phyloP scores from a whole-genome alignment of 129 eudicot genomes.

The Rutidosis leptorrhynchoides region DNA sequence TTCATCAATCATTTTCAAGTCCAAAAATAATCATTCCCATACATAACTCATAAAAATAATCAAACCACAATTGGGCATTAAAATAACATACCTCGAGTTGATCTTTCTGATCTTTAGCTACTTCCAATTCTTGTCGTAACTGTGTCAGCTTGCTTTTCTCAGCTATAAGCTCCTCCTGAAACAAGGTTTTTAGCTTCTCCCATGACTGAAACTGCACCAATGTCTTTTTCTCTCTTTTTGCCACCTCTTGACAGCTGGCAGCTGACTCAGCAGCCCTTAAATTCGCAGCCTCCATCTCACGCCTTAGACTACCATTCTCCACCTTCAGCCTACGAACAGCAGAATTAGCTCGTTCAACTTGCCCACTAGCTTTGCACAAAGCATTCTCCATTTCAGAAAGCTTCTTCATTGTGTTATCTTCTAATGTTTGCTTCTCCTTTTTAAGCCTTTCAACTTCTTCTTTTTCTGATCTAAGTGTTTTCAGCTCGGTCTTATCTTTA shows the following conservation, averaged over 20 bases:
- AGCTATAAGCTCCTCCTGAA: conserved; percentile 74
- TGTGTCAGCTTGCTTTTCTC: conserved; percentile 54
- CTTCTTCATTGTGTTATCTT: conserved; percentile 85
- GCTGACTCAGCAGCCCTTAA: conserved; percentile 71
- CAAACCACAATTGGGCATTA: background rate
- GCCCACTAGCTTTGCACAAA: conserved; percentile 81
- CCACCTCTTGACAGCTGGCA: conserved; percentile 80
- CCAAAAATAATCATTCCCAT: background rate
- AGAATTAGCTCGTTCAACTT: conserved; percentile 83
- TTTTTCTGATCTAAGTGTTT: conserved; percentile 77
- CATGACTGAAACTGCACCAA: conserved; percentile 73
- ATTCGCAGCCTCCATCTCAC: conserved; percentile 86
- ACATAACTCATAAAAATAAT: background rate
- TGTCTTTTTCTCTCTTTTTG: conserved; percentile 79
- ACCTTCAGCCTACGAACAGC: conserved; percentile 78
- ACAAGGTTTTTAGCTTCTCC: conserved; percentile 75
- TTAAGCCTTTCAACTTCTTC: conserved; percentile 91
- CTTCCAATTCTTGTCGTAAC: conserved; percentile 53
- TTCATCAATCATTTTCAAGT: background rate
- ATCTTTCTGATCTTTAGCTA: conserved; percentile 49
- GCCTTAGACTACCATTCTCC: conserved; percentile 58
- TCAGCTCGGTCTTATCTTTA: conserved; percentile 89
- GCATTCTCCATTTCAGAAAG: conserved; percentile 93
- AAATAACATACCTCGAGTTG: conserved; percentile 65
- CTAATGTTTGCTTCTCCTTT: conserved; percentile 79